Base-by-base conservation (phyloP, 495 filamentous ascomycete genomes). In the Saxispiralis lemnorum region DNA sequence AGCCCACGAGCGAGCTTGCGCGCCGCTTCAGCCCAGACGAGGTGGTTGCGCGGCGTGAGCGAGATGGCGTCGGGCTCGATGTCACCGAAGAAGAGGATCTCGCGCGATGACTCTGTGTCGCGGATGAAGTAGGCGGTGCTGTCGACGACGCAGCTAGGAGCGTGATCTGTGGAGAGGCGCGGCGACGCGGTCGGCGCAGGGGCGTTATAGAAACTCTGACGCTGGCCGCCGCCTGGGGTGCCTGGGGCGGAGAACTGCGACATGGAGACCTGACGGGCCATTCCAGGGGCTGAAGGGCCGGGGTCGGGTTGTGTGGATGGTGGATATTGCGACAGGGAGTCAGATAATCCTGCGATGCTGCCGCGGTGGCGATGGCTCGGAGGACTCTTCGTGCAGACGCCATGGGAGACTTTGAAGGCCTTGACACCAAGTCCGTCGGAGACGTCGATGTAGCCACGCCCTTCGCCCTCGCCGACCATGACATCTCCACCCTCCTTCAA, bases 51-150 rank as follows among this genome's bases (percentile, higher is more conserved):
- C n/a, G 85, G 83, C 3, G 72, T 75, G 3, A 84, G 58, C 0
- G 84, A 88, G 36, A 95, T 60, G 9, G 75, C 75, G 56, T 97
- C 89, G 7, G 89, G 87, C 56, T 97, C 89, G 31, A 96, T 78
- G 52, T 97, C 89, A 33, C 89, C 89, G 56, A 93, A 96, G 44
- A 97, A 78, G 35, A 97, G 73, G 18, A 95, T 71, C 62, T 94
- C 85, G 34, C 66, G 66, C 18, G 15, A 13, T 2, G 48, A 30
- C 14, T 76, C 65, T 41, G 86, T 77, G 37, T 48, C 46, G 13
- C 82, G 79, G 47, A 97, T 75, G 60, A 97, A 95, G 59, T 82
- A 97, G 0, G 81, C 89, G 2, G 83, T 84, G 56, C 80, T 87
- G 57, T 97, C 86, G 20, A 65, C 54, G 14, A 64, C 60, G 49